phyloP scores from a whole-genome alignment of 2,329 filamentous ascomycete species.

The Diaporthe longicolla region DNA sequence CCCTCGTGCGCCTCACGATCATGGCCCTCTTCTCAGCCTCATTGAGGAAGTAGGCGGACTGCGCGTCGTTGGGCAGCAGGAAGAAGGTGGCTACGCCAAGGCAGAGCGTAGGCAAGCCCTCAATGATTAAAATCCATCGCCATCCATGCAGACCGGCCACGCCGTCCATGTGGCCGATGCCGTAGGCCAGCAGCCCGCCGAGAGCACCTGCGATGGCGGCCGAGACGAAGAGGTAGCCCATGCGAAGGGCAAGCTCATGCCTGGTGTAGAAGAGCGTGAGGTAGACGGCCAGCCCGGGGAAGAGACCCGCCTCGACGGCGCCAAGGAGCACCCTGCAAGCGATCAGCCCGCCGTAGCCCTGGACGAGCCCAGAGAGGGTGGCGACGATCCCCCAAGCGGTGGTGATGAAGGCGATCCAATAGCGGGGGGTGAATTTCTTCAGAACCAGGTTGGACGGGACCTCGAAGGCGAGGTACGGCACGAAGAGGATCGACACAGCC shows the following conservation, averaged over 20 bases:
- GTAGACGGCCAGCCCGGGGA: constrained; percentile 78
- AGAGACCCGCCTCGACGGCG: constrained; percentile 77
- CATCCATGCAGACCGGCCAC: constrained; percentile 75
- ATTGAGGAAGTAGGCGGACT: constrained; percentile 73
- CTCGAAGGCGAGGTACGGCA: constrained; percentile 74
- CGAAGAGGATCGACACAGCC: constrained; percentile 76
- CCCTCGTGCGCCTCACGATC: constrained; percentile 49
- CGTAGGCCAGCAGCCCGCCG: constrained; percentile 81
- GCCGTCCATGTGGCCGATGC: constrained; percentile 81
- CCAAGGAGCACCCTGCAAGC: constrained; percentile 79
- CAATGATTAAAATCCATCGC: constrained; percentile 79
- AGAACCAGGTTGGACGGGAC: constrained; percentile 76
- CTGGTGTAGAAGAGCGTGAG: constrained; percentile 84
- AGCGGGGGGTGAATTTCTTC: constrained; percentile 72
- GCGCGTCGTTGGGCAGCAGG: constrained; percentile 71
- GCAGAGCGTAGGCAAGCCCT: constrained; percentile 62
- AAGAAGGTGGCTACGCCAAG: constrained; percentile 70
- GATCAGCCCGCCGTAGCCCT: constrained; percentile 76
- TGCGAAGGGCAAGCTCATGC: constrained; percentile 78
- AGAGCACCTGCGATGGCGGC: constrained; percentile 80
- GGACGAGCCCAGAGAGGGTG: constrained; percentile 77
- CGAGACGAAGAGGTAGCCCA: constrained; percentile 80
- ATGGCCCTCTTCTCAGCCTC: constrained; percentile 71
- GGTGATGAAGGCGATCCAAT: constrained; percentile 76
- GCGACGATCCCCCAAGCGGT: constrained; percentile 77